A percentile compares a stretch with the other conserved stretches of the same genome.
phyloP scores from a whole-genome alignment of 1,284 basidiomycete species.

The Melampsora larici-populina region DNA sequence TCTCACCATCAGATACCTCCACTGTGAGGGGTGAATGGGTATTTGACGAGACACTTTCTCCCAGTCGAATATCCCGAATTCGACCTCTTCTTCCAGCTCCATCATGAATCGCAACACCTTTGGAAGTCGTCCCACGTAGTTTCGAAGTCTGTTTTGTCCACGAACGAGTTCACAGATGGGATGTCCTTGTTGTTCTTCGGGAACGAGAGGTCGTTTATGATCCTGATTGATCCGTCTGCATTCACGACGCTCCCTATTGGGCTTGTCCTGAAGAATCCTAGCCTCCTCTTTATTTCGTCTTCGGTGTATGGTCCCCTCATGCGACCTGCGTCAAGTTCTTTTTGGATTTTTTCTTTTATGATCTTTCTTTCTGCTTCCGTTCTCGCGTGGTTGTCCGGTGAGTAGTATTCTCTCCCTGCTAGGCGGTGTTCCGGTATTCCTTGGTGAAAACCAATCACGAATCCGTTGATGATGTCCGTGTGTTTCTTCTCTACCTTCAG shows the following conservation, averaged over 20 bases:
- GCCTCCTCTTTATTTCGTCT: neutral
- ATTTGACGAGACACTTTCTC: no score
- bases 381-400: no score
- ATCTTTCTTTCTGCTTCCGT: no score
- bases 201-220: neutral
- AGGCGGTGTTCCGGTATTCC: neutral
- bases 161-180: slow-evolving; percentile 5
- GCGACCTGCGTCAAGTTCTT: neutral
- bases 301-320: slow-evolving; percentile 5
- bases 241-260: neutral
- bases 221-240: neutral
- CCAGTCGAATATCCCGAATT: no score
- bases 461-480: neutral
- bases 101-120: no score
- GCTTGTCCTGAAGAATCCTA: slow-evolving; percentile 19
- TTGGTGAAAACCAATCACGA: neutral
- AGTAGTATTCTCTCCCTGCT: no score
- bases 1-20: neutral
- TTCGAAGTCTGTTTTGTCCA: neutral
- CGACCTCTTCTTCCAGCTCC: no score
- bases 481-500: neutral
- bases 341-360: no score
- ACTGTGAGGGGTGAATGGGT: neutral
- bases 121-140: no score
- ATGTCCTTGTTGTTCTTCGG: neutral